Conservation (phyloP, 345 rosid genomes). For the Syzygium jambos region DNA sequence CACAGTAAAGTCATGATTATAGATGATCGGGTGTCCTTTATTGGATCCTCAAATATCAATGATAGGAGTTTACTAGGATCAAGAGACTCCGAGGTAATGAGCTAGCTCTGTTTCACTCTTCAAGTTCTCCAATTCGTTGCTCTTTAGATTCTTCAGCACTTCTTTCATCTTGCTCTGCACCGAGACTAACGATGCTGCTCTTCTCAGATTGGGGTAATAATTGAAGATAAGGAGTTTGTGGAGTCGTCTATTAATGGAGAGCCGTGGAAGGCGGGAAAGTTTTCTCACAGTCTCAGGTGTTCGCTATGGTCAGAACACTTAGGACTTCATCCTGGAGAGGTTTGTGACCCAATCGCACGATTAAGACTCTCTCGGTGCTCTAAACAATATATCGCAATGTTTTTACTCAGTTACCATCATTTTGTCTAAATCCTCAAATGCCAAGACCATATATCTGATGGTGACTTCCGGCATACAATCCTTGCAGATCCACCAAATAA, state of each 20-base stretch:
- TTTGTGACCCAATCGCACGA: background rate
- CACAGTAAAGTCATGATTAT: constrained; percentile 90
- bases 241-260: constrained; percentile 68
- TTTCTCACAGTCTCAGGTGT: constrained; percentile 62
- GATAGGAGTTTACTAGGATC: constrained; percentile 95
- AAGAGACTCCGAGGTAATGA: constrained; percentile 85
- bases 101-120: background rate
- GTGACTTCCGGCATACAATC: background rate
- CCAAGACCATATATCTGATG: background rate
- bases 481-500: constrained; percentile 41
- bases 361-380: background rate
- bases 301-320: constrained; percentile 89
- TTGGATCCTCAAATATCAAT: constrained; percentile 87
- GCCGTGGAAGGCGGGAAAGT: constrained; percentile 84
- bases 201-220: constrained; percentile 70
- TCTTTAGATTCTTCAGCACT: background rate
- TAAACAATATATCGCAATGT: background rate
- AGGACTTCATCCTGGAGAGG: constrained; percentile 66
- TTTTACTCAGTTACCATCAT: background rate
- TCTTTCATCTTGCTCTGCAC: background rate
- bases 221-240: constrained; percentile 78
- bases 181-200: background rate
- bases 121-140: background rate
- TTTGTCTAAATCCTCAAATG: background rate
- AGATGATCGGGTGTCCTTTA: constrained; percentile 55